Evolutionary conservation across 2,329 filamentous ascomycete genomes (phyloP), one percentile per base, ranked within the genome.

Genomic region (Pseudocercospora ulei): DNA sequence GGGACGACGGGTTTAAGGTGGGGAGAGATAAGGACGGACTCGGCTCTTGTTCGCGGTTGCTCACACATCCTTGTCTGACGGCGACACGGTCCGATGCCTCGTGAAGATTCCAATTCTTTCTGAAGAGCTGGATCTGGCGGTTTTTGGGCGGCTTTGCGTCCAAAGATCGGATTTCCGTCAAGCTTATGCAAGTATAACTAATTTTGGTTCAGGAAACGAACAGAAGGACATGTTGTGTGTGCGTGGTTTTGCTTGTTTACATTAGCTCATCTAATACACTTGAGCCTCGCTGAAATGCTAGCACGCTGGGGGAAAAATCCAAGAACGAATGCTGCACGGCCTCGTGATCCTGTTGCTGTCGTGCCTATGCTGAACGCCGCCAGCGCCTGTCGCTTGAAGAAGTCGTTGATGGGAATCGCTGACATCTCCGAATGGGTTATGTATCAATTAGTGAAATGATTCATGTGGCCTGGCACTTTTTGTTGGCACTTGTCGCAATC

Each of bases 401-500:
- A 29, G 28, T 23, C 27, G 27, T 13, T 23, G 34, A 34, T 31
- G 26, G 19, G 5, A 23, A 26, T 30, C 16, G n/a, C 19, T 30
- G 12, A 11, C 18, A 33, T 22, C 29, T 33, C n/a, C 7, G n/a
- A n/a, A n/a, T 33, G 17, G 18, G n/a, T 13, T 11, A 12, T 20
- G 12, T 19, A 7, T 20, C 17, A 33, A 20, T 11, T 33, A 11
- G 66, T 43, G 42, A 68, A 68, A 47, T 70, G 67, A 39, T 65
- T 66, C 56, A 68, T 68, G 41, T 70, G 67, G 1, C 67, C 67
- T 1, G 66, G 67, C n/a, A 70, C 63, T 38, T 61, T 54, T 44
- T 59, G 54, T 38, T 59, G 56, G 47, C 67, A 70, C 51, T 69
- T 70, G 30, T 68, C 64, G 47, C 67, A 70, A 44, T 70, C 67